Evolutionary conservation across 257 asterid species (phyloP).

Genomic region (Vinca minor): DNA sequence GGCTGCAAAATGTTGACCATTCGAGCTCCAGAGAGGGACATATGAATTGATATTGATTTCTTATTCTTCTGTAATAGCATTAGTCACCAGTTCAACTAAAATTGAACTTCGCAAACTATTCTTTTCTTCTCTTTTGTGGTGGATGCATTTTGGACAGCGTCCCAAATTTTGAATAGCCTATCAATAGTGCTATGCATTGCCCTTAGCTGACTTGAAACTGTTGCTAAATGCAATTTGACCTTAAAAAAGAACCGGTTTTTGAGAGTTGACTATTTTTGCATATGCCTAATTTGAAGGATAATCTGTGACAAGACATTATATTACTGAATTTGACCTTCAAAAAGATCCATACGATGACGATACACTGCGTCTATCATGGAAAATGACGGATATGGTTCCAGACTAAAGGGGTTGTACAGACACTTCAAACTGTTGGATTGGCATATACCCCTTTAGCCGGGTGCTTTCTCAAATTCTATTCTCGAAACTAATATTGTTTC

Average conservation of each 20-base stretch:
- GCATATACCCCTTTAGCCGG: too few species aligned
- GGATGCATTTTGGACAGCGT: background rate
- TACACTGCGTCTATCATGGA: background rate
- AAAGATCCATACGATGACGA: background rate
- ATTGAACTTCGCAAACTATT: background rate
- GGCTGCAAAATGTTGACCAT: slow-evolving; percentile 31
- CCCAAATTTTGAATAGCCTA: background rate
- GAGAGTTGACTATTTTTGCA: too few species aligned
- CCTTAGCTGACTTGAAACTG: background rate
- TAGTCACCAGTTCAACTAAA: background rate
- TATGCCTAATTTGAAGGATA: too few species aligned
- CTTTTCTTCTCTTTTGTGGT: too few species aligned
- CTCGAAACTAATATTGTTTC: too few species aligned
- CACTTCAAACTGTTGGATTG: background rate
- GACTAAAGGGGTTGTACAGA: background rate
- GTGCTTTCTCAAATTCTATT: too few species aligned
- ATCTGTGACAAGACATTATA: too few species aligned
- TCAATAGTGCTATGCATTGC: background rate
- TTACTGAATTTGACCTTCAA: background rate
- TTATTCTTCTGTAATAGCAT: background rate
- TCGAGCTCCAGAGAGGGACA: background rate
- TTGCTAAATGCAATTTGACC: background rate
- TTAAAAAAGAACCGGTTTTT: too few species aligned
- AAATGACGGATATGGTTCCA: background rate
- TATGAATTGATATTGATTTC: background rate